Base-by-base conservation (phyloP, 2,329 filamentous ascomycete genomes). In the Colletotrichum abscissum region DNA sequence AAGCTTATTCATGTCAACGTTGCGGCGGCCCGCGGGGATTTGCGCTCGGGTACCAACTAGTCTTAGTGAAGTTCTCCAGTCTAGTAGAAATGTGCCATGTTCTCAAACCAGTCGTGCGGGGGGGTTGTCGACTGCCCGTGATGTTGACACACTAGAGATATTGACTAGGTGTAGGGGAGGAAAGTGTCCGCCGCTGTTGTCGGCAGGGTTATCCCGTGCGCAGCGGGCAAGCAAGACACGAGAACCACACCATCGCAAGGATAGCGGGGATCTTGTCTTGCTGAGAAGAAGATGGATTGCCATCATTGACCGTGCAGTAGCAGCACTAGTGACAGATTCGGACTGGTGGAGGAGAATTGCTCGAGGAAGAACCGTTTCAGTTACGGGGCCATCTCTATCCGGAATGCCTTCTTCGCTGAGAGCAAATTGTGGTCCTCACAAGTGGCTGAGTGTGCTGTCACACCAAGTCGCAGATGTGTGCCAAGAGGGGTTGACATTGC, bases 401-500 rank as follows among this genome's bases (percentile, higher is more conserved):
- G 46, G 55, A 62, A 56, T 65, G 63, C 30, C 70, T 65, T 8
- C 12, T 28, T 35, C 9, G 22, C 24, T 12, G 4, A 55, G 28
- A 33, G 30, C 70, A 4, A 33, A 19, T 16, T 46, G 52, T 56
- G 46, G 33, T 24, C 59, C 33, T 60, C 66, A 26, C 42, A 19
- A 65, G 59, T 73, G 66, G 46, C 59, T 54, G 33, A 72, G 59
- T 46, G 42, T 26, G 58, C 52, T 64, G 70, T 73, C 70, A 60
- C 60, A 73, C 67, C 60, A 64, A 65, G 70, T 73, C 59, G 46
- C 70, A 73, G 66, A 65, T 46, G 60, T 69, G 70, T 73, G 70
- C 66, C 66, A 73, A 64, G 58, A 54, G 59, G 30, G 60, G 24
- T 30, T 69, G 55, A 60, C 65, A 69, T 59, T 26, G 65, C 28